phyloP scores from a whole-genome alignment of 1,284 basidiomycete genomes.

The Sanghuangporus weigelae region DNA sequence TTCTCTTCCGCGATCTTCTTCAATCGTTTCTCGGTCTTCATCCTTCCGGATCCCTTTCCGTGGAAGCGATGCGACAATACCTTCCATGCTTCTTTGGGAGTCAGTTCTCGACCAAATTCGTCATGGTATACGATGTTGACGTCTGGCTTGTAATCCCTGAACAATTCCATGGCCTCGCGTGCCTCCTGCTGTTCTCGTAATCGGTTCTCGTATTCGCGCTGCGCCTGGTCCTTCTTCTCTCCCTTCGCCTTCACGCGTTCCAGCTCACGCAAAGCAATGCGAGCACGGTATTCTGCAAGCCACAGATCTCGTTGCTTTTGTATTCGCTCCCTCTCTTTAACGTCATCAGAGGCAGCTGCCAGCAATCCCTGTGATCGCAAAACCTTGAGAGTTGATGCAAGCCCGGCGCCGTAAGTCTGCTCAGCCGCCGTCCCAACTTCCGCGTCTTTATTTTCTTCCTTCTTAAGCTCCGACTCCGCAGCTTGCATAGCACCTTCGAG shows the following conservation, averaged over 20 bases:
- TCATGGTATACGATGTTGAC: constrained; percentile 97
- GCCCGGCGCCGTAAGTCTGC: constrained; percentile 71
- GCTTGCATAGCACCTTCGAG: constrained; percentile 62
- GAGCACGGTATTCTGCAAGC: constrained; percentile 80
- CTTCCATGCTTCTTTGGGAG: constrained; percentile 97
- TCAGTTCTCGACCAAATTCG: constrained; percentile 87
- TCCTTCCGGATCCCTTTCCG: constrained; percentile 88
- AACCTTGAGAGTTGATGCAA: constrained; percentile 85
- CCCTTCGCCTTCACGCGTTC: constrained; percentile 74
- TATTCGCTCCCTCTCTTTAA: constrained; percentile 72
- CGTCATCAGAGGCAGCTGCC: constrained; percentile 58
- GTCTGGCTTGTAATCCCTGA: constrained; percentile 95
- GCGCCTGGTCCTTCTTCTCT: constrained; percentile 87
- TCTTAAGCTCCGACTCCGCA: constrained; percentile 41
- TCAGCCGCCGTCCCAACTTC: constrained; percentile 63
- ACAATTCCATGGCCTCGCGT: constrained; percentile 75
- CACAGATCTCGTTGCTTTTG: constrained; percentile 88
- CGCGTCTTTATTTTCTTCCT: constrained; percentile 29
- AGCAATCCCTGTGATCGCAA: constrained; percentile 92
- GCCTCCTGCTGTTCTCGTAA: constrained; percentile 89
- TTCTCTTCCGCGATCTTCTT: constrained; percentile 94
- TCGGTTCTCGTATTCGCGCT: constrained; percentile 92
- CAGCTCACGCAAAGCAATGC: constrained; percentile 73
- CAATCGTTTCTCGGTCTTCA: constrained; percentile 91
- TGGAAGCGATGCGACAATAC: constrained; percentile 94